Percentiles rank a stretch among this genome's conserved stretches.
Evolutionary conservation across 2,329 filamentous ascomycete species (phyloP).

Genomic region (Fusarium continuum): DNA sequence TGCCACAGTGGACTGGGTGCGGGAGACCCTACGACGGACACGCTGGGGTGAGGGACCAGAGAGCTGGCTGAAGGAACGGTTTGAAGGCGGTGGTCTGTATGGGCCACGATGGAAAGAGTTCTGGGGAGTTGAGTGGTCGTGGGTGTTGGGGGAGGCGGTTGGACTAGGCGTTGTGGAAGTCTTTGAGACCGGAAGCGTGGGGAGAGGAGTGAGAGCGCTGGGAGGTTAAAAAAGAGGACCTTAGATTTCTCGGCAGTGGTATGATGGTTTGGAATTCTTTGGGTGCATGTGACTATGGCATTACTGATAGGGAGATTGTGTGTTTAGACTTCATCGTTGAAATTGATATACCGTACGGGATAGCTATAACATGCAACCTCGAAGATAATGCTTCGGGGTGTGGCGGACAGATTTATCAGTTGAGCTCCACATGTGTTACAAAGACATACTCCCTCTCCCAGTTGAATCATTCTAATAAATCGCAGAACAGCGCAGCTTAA

Average conservation of each 20-base stretch:
- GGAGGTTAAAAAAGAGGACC: slow-evolving; percentile 32
- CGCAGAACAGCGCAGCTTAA: too few relatives aligned
- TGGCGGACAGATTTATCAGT: not conserved
- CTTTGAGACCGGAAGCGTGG: slow-evolving; percentile 80
- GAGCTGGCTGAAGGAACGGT: slow-evolving; percentile 70
- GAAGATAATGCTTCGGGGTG: not conserved
- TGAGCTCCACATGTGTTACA: too few relatives aligned
- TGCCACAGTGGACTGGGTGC: slow-evolving; percentile 68
- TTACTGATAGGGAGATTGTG: not conserved
- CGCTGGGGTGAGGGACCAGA: slow-evolving; percentile 71
- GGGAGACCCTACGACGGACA: slow-evolving; percentile 66
- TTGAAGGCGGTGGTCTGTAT: slow-evolving; percentile 69
- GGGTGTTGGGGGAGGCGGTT: slow-evolving; percentile 75
- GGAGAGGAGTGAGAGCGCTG: slow-evolving; percentile 66
- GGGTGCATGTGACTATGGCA: not conserved
- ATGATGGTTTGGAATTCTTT: not conserved
- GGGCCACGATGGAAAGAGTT: slow-evolving; percentile 70
- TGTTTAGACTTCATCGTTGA: not conserved
- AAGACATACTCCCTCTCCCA: too few relatives aligned
- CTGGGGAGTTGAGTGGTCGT: slow-evolving; percentile 74
- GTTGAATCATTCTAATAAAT: too few relatives aligned
- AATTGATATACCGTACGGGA: not conserved
- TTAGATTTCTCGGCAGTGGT: not conserved
- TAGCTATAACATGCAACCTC: not conserved
- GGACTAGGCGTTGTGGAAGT: slow-evolving; percentile 76